Conservation (phyloP, 1,284 basidiomycete genomes). For the Cerioporus squamosus region DNA sequence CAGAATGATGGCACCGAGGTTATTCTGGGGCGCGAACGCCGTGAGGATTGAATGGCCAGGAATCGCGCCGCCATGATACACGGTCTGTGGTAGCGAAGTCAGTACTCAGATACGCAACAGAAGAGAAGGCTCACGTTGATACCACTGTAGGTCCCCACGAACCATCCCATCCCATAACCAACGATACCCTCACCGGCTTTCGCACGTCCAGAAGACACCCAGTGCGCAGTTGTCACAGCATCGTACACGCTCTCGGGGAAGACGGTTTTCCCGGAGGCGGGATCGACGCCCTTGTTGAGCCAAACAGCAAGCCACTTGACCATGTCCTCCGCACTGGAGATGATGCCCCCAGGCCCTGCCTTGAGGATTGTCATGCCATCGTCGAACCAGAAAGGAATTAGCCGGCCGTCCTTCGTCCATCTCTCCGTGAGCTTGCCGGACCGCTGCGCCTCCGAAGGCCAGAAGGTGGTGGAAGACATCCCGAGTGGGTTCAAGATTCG, state of each 20-base stretch:
- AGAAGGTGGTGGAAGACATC: constrained; percentile 40
- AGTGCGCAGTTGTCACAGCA: constrained; percentile 32
- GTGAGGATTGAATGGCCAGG: constrained; percentile 45
- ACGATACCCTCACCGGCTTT: constrained; percentile 6
- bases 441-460: constrained; percentile 34
- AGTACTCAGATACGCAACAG: neutral
- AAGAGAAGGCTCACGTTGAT: constrained; percentile 25
- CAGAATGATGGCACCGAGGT: constrained; percentile 44
- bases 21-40: constrained; percentile 31
- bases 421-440: constrained; percentile 40
- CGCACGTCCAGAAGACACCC: constrained; percentile 13
- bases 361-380: constrained; percentile 27
- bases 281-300: constrained; percentile 33
- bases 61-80: constrained; percentile 28
- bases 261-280: constrained; percentile 28
- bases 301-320: constrained; percentile 35
- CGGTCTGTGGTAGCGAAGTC: constrained; percentile 12
- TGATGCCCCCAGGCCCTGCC: constrained; percentile 39
- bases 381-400: constrained; percentile 35
- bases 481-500: constrained; percentile 37
- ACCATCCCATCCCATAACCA: constrained; percentile 38
- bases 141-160: constrained; percentile 24
- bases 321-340: constrained; percentile 38
- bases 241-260: constrained; percentile 31
- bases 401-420: constrained; percentile 26